Conservation (phyloP, 164 flowering plant species). For the grape (Vitis vinifera) region DNA sequence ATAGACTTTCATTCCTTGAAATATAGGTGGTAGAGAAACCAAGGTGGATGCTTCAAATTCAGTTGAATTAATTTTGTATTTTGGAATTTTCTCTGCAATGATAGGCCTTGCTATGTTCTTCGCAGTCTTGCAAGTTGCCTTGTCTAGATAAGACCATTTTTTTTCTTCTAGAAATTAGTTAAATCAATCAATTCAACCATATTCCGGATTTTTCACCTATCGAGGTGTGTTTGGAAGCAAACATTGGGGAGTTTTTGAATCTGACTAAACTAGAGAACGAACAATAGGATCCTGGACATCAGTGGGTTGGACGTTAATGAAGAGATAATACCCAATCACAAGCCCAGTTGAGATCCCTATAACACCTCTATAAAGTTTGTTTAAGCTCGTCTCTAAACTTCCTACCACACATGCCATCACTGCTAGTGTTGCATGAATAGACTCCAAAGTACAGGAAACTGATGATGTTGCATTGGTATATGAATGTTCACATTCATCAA, state of each 20-base stretch:
- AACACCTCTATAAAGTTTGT: no score
- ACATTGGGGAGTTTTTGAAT: slow-evolving; percentile 51
- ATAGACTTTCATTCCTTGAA: no score
- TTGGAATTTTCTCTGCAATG: slow-evolving; percentile 89
- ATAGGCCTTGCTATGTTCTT: slow-evolving; percentile 82
- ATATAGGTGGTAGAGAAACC: slow-evolving; percentile 42
- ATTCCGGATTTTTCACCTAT: slow-evolving; percentile 96
- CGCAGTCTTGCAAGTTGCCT: slow-evolving; percentile 92
- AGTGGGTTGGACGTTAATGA: no score
- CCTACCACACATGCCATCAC: no score
- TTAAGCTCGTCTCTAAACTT: no score
- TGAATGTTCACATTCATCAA: no score
- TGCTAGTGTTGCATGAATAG: no score
- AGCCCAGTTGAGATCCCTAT: no score
- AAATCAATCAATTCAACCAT: slow-evolving; percentile 97
- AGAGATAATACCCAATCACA: no score
- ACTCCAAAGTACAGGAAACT: no score
- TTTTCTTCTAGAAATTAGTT: slow-evolving; percentile 64
- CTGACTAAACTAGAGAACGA: slow-evolving; percentile 82
- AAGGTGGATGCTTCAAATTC: slow-evolving; percentile 82
- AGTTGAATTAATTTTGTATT: slow-evolving; percentile 87
- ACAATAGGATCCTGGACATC: slow-evolving; percentile 61
- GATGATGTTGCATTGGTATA: no score
- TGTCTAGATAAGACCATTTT: slow-evolving; percentile 96
- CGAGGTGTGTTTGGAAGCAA: slow-evolving; percentile 86